Evolutionary conservation across 2,329 filamentous ascomycete genomes (phyloP), one percentile per base, ranked within the genome.

Genomic region (Epichloe sylvatica): DNA sequence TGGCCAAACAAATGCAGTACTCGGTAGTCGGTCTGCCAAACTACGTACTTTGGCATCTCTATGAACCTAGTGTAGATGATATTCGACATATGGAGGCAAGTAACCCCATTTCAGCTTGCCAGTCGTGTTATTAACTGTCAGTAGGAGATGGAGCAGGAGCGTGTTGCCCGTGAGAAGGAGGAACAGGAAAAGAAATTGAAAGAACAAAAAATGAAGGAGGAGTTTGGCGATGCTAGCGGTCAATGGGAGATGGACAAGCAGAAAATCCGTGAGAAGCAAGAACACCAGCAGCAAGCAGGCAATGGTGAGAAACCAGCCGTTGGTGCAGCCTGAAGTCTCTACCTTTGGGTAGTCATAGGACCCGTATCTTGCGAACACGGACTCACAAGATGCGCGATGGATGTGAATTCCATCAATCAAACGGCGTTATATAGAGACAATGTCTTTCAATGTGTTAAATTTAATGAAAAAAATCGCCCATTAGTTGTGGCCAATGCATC

Each of bases 31-130:
- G 92, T 34, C 75, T 98, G 44, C 92, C 92, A 6, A 92, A 98
- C 64, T 98, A 98, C 67, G 95, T 89, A 1, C 96, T 98, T 56
- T 98, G 92, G 92, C 92, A 98, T 81, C 75, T 98, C 61, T 98
- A 98, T 71, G 92, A 98, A 67, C 92, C 92, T n/a, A 95, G 88
- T 60, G 86, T 96, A 15, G 92, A 98, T 61, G 92, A 98, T 61
- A 86, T 97, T 54, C 83, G 86, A 52, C 92, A 97, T 62, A 98
- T 98, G 92, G 91, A 90, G 72, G 80, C 82, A 66, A 52, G 70
- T 60, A 12, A 6, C 1, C 21, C 35, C 33, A 6, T 12, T 19
- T 30, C 34, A n/a, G 15, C 36, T 37, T 19, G 12, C 25, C 5
- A n/a, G 23, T 17, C 19, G 12, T 13, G 8, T 11, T 15, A 4